Conservation (phyloP, 139 green algal genomes). For the Asterochloris sp. region DNA sequence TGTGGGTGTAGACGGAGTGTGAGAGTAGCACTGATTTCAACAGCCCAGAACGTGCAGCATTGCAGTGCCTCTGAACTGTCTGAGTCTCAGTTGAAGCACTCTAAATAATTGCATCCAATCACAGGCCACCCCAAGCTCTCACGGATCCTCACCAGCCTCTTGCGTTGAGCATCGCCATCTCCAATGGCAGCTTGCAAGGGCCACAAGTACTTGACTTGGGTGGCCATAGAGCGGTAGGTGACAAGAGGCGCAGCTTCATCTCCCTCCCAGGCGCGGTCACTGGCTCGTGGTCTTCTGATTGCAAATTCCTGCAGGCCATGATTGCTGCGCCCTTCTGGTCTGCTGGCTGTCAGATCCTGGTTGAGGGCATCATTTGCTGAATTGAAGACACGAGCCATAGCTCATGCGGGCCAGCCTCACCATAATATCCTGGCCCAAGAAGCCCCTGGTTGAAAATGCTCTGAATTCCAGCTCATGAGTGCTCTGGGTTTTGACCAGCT, state of each 20-base stretch:
- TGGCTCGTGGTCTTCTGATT: constrained; percentile 11
- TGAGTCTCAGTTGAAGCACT: constrained; percentile 54
- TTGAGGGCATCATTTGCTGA: neutral
- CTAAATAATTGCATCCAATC: constrained; percentile 71
- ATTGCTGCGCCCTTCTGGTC: neutral
- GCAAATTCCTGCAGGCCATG: neutral
- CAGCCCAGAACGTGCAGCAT: neutral
- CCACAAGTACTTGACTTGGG: constrained; percentile 76
- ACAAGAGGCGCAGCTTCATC: constrained; percentile 45
- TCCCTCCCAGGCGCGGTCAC: constrained; percentile 34
- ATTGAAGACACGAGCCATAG: neutral
- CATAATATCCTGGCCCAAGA: constrained; percentile 8
- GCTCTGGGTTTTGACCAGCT: neutral
- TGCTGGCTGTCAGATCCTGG: neutral
- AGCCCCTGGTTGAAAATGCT: constrained; percentile 2
- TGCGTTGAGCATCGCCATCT: constrained; percentile 63
- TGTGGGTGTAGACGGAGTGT: neutral
- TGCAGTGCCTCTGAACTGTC: neutral
- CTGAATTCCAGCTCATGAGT: constrained; percentile 4
- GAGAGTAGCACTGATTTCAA: neutral
- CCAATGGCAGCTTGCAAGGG: constrained; percentile 66
- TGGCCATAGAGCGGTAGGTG: constrained; percentile 59
- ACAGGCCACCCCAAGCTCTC: constrained; percentile 58
- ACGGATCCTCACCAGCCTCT: constrained; percentile 53
- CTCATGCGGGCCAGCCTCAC: neutral